These are phyloP conservation scores for Hibiscus syriacus DNA, from an alignment of 345 rosid species.

Conservation along the genomic window DNA sequence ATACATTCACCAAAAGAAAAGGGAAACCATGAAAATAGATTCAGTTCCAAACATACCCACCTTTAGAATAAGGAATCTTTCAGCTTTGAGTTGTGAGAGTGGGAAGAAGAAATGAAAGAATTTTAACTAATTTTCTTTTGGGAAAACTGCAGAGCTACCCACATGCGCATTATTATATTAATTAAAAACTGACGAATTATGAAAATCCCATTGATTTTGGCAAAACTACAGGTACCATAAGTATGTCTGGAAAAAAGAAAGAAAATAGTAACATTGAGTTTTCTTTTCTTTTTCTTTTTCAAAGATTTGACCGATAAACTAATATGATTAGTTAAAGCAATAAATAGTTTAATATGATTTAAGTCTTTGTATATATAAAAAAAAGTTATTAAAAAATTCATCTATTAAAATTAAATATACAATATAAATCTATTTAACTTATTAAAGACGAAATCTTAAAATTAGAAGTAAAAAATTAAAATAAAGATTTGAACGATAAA, in stretches of 20 bases:
- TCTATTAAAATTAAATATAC: too few species aligned
- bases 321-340: too few species aligned
- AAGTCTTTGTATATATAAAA: too few species aligned
- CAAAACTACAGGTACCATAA: conserved; percentile 21
- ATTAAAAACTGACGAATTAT: neutral
- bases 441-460: too few species aligned
- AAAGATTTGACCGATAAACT: too few species aligned
- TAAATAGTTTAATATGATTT: too few species aligned
- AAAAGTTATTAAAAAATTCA: too few species aligned
- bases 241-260: neutral
- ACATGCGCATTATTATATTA: neutral
- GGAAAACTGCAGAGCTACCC: neutral
- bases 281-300: too few species aligned
- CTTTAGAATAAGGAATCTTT: conserved; percentile 17
- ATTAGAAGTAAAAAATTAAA: too few species aligned
- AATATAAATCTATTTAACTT: too few species aligned
- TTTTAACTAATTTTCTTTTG: neutral
- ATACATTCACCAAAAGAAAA: neutral
- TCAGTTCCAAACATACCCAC: conserved; percentile 5
- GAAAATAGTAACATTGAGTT: neutral
- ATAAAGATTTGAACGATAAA: too few species aligned
- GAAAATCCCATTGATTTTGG: conserved; percentile 8
- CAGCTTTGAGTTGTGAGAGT: conserved; percentile 1
- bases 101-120: neutral
- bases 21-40: neutral